Base-by-base conservation (phyloP, 495 filamentous ascomycete species). In the Neurospora sublineolata region DNA sequence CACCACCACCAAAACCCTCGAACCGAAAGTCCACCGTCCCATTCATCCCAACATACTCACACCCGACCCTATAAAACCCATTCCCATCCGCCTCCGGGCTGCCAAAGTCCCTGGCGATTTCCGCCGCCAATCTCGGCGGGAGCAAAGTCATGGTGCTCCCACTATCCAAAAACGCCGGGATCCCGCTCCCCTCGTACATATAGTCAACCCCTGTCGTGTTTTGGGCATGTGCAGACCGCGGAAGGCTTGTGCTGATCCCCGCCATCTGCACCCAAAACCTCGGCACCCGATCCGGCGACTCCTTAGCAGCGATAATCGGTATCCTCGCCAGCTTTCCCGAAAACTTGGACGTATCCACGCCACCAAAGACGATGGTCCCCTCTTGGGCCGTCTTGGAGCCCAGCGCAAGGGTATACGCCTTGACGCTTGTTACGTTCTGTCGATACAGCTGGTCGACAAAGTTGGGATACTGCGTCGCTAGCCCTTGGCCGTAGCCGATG, bases 291-390 rank as follows among this genome's bases (percentile, higher is more conserved):
- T 86, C 84, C 12, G 84, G 84, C 3, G 82, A 79, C 10, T 74
- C 39, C 11, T 37, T 71, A 69, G 85, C 83, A 8, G 83, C 82
- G 30, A 89, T 82, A 38, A 96, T 86, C 18, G 92, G 92, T 12
- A 94, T 77, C 6, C 84, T 89, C 69, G 88, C 80, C 12, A 99
- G 86, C 2, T 82, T 73, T 20, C 94, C 95, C 16, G 82, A 82
- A 77, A 91, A 99, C 79, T 97, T 97, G 46, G 84, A 88, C 0
- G 91, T 93, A 77, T 99, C 91, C 41, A 99, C 87, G 18, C 94
- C 95, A 33, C 95, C 95, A 76, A 99, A 99, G 33, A 99, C 86
- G 64, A 99, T 89, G 9, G 90, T 88, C n/a, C 95, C 95, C 38
- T 84, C 77, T 68, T 81, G 76, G 44, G 81, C 77, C 37, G 82